A percentile compares a stretch with the other conserved stretches of the same genome.
Evolutionary conservation across 2,329 filamentous ascomycete genomes (phyloP).

Genomic region (Neopestalotiopsis clavispora): DNA sequence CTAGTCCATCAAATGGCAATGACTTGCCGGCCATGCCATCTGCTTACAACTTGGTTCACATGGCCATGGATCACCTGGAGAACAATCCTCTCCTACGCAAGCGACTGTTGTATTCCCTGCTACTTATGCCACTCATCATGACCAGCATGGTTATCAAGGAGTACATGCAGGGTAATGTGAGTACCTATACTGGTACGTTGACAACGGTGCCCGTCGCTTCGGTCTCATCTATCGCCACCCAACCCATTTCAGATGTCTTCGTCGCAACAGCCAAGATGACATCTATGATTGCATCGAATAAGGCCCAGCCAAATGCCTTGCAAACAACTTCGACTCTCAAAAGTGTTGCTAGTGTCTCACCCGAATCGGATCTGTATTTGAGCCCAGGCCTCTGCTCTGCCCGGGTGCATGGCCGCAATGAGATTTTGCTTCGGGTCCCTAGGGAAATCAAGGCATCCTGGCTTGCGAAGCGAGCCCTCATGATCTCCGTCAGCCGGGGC

Average conservation of each 20-base stretch:
- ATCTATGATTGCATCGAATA: conserved; percentile 33
- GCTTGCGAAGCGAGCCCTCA: conserved; percentile 61
- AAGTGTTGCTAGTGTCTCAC: conserved; percentile 34
- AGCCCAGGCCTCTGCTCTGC: conserved; percentile 49
- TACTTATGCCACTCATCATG: neutral
- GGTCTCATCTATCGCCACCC: conserved; percentile 29
- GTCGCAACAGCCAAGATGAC: conserved; percentile 28
- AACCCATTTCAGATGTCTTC: conserved; percentile 26
- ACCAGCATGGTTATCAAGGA: neutral
- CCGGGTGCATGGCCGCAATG: conserved; percentile 49
- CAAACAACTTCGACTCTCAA: conserved; percentile 38
- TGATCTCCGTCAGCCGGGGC: conserved; percentile 58
- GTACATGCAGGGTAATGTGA: neutral
- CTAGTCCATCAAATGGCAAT: neutral
- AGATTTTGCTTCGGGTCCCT: conserved; percentile 60
- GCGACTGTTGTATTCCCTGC: neutral
- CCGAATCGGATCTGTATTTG: conserved; percentile 24
- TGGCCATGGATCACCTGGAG: neutral
- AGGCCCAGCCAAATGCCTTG: conserved; percentile 35
- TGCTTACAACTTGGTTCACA: neutral
- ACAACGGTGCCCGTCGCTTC: conserved; percentile 38
- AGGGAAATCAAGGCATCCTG: conserved; percentile 55
- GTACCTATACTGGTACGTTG: conserved; percentile 26
- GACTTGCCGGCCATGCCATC: neutral
- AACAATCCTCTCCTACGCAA: neutral